A percentile compares a stretch with the other conserved stretches of the same genome.
These are phyloP conservation scores for Fennellomyces sp. DNA, from an alignment of 371 early-diverging fungal genomes.

Conservation along the genomic window DNA sequence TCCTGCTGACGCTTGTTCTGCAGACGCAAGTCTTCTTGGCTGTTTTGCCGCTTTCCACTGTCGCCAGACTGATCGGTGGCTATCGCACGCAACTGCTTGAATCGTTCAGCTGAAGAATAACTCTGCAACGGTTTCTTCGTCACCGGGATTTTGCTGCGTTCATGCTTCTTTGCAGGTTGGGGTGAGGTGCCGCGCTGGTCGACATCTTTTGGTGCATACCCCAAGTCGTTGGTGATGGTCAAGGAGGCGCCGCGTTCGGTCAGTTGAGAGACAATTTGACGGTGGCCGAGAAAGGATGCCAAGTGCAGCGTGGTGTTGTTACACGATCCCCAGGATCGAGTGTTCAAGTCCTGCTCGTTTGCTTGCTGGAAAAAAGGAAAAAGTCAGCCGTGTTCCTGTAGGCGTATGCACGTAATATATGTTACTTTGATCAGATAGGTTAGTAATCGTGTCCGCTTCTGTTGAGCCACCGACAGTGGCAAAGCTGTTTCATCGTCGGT, in stretches of 20 bases:
- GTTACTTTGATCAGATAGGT: slow-evolving; percentile 31
- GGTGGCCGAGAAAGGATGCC: slow-evolving; percentile 16
- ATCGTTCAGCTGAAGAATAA: not conserved
- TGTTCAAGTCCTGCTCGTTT: slow-evolving; percentile 8
- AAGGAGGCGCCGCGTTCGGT: slow-evolving; percentile 15
- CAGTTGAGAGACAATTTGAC: slow-evolving; percentile 8
- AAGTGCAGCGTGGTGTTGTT: slow-evolving; percentile 24
- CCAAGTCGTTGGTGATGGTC: slow-evolving; percentile 13
- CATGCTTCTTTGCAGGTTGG: no score
- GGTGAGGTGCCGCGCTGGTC: not conserved
- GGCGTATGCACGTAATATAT: slow-evolving; percentile 6
- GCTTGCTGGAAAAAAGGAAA: slow-evolving; percentile 9
- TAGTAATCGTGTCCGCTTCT: slow-evolving; percentile 24
- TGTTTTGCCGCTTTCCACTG: not conserved
- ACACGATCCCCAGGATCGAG: slow-evolving; percentile 20
- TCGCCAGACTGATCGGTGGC: not conserved
- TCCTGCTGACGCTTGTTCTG: slow-evolving; percentile 22
- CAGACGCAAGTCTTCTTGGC: slow-evolving; percentile 9
- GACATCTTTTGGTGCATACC: slow-evolving; percentile 17
- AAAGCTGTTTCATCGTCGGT: not conserved
- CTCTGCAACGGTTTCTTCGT: not conserved
- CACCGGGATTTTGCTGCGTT: not conserved
- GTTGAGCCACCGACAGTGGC: slow-evolving; percentile 9
- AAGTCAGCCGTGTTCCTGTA: not conserved
- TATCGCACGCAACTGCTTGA: slow-evolving; percentile 15